Evolutionary conservation across 192 early-diverging fungal species (phyloP), one percentile per base, ranked within the genome.

Genomic region (Rhizoclosmatium globosum): DNA sequence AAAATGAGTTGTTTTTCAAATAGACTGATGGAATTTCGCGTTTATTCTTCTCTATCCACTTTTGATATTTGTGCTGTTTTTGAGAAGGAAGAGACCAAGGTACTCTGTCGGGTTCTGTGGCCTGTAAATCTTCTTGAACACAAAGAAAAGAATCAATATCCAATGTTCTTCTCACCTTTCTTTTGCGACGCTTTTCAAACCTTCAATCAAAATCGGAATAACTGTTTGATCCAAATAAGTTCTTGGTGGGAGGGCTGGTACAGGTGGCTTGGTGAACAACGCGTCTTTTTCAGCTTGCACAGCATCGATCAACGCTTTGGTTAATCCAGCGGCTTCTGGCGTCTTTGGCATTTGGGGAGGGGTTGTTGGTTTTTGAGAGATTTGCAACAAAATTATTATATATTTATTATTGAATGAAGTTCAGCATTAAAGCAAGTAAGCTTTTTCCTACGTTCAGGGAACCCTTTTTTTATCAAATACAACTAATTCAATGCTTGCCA

Each of bases 181-280:
- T 61, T 81, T 87, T 7, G 78, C 77, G 3, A 89, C 73, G 23
- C 78, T 65, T 56, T 85, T 88, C 42, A 89, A 68, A 4, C 88
- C 88, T 60, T 89, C 88, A 53, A 89, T 70, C 50, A 89, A 75
- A 21, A 85, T 73, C 21, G 88, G 88, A 4, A 89, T 76, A 3
- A 89, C 82, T 11, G 85, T 87, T 59, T 87, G 85, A 56, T 88
- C 87, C 6, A 89, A 71, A 69, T 89, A 89, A 2, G 85, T 59
- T 53, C 87, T 76, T 21, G 79, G 66, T 3, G 88, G 88, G 7
- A 89, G 78, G 1, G 71, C 38, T n/a, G 85, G 81, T 3, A 82
- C 41, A 19, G 74, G 78, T 95, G 56, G 57, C 41, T 72, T 50
- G 4, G 66, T 41, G n/a, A n/a, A 4, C 9, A 64, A 23, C 11